Base-by-base conservation (phyloP, 768 basidiomycete species). In the Leccinum boreale region DNA sequence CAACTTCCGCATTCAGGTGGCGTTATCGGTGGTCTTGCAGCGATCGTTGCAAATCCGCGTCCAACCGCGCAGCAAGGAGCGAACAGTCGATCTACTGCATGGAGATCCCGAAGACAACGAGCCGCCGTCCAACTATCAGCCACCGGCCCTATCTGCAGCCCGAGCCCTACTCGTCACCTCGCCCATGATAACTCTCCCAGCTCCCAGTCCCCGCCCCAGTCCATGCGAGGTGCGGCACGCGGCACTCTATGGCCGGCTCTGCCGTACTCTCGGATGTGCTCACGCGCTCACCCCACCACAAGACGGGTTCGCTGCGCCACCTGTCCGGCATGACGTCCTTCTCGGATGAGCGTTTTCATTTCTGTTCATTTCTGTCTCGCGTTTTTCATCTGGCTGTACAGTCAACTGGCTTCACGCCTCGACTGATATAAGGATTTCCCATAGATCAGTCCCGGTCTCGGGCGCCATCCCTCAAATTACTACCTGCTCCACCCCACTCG, bases 71-170 rank as follows among this genome's bases (percentile, higher is more conserved):
- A 72, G 46, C 67, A 86, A 85, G 61, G 81, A 86, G 63, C 81
- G 81, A 3, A 83, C 85, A 0, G 79, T 88, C 36, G 83, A 90
- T 68, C 80, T 92, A 17, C 75, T 90, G 24, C 77, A 84, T 1
- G 75, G 73, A 19, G 71, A 78, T 48, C 82, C 84, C 8, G 85
- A 82, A 24, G 83, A 83, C 46, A 80, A 77, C 33, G 75, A 77
- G 12, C 71, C 73, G 2, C 60, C 67, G 53, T 62, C 67, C 60
- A 61, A 73, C 26, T 78, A 82, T 83, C 1, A 85, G 82, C 28
- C 83, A 83, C 47, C 81, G 26, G 26, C 8, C 26, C 57, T 89
- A 84, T 70, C 87, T 89, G 67, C 80, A 79, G 33, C 89, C 89
- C 0, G 86, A 91, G 28, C 61, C 90, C 3, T 92, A 85, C 74